Evolutionary conservation across 768 basidiomycete genomes (phyloP), one percentile per base, ranked within the genome.

Genomic region (Leccinellum albellum): DNA sequence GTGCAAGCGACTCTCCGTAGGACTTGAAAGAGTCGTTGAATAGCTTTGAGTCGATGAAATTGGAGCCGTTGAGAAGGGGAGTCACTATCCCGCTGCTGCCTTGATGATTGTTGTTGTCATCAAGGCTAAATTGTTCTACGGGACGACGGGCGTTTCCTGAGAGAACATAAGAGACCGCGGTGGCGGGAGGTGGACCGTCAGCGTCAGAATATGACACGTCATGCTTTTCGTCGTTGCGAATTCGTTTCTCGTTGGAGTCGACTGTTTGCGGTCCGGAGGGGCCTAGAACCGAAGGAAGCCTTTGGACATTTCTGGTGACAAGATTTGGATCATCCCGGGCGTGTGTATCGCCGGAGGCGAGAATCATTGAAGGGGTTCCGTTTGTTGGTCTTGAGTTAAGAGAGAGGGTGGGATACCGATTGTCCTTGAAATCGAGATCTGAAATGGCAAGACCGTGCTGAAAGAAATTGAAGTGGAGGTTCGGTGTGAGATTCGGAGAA

Each of bases 401-500:
- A 7, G 71, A 55, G 20, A 75, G 64, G 49, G 74, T 55, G 17
- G 80, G 75, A 62, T 87, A 86, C 66, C 86, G 78, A 66, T 80
- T 81, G 75, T 87, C 87, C 64, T 79, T 77, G 69, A 83, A 79
- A 71, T 85, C 83, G 60, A 83, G 76, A 56, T 86, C 86, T 55
- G 80, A 74, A 69, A 85, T 78, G 40, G 75, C 66, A 57, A 87
- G 76, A 42, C 78, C 73, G 64, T 77, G 78, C 51, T 84, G 75
- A 71, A 84, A 85, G 59, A 79, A 69, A 55, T 68, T 70, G 57
- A 77, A 65, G 63, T 69, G 73, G 44, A 73, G 58, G 62, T 70
- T 69, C 48, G 74, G 59, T 23, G 76, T 58, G 58, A 72, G 57
- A 35, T 59, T 61, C n/a, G 69, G 60, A 21, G 71, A 32, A 24